Conservation (phyloP, 257 asterid species). For the Solanum rostratum region DNA sequence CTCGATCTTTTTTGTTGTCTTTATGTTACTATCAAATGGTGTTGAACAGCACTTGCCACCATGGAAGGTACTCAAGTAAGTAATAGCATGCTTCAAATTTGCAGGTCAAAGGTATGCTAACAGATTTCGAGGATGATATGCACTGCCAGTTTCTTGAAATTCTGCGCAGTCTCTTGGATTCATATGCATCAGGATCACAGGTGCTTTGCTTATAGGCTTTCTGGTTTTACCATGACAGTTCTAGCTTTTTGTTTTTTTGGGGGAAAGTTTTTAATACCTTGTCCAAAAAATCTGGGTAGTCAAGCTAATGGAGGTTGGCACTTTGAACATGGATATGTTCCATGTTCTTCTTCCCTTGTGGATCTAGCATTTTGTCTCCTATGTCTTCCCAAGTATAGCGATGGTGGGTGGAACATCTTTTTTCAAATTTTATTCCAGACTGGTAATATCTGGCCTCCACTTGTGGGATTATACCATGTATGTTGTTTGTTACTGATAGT, state of each 20-base stretch:
- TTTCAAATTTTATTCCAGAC: not conserved
- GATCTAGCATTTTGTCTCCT: not conserved
- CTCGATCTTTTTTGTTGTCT: not conserved
- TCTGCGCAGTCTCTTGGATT: slow-evolving; percentile 88
- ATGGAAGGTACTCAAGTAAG: not conserved
- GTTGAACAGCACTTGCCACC: not conserved
- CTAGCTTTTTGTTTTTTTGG: not conserved
- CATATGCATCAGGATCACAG: slow-evolving; percentile 68
- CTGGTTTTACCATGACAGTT: not conserved
- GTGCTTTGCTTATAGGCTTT: slow-evolving; percentile 16
- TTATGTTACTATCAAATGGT: not conserved
- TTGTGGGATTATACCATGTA: not conserved
- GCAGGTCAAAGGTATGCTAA: slow-evolving; percentile 83
- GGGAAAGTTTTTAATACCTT: not conserved
- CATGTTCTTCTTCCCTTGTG: not conserved
- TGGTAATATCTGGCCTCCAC: not conserved
- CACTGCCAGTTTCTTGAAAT: slow-evolving; percentile 96
- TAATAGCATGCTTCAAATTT: slow-evolving; percentile 7
- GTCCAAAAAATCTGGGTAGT: not conserved
- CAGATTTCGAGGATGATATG: slow-evolving; percentile 93
- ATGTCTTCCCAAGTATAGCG: not conserved
- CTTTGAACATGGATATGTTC: not conserved
- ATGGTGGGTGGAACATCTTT: not conserved
- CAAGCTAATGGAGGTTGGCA: not conserved
- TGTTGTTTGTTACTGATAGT: not conserved